phyloP scores from a whole-genome alignment of 1,284 basidiomycete genomes.

The Trichosporon coremiiforme region DNA sequence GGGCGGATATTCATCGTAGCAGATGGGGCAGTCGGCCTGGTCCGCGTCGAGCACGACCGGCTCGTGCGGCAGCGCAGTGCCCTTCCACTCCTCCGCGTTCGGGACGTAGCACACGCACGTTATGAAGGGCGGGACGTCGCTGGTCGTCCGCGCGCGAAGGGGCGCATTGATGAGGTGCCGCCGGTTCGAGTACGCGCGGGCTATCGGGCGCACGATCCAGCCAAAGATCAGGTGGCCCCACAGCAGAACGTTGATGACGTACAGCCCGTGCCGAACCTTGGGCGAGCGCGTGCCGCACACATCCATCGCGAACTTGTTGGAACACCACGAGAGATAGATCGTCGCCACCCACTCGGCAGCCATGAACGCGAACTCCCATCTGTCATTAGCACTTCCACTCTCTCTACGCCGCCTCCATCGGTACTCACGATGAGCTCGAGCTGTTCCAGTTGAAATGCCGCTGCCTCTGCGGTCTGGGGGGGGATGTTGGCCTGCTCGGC shows the following conservation, averaged over 20 bases:
- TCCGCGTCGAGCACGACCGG: background rate
- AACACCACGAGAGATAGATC: constrained; percentile 11
- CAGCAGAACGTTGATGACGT: background rate
- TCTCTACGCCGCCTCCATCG: background rate
- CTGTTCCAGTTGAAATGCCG: background rate
- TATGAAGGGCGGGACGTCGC: background rate
- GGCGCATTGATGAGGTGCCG: background rate
- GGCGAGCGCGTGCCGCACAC: background rate
- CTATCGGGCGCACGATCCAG: background rate
- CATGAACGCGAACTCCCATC: background rate
- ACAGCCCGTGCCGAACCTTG: background rate
- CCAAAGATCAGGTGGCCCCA: background rate
- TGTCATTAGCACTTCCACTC: background rate
- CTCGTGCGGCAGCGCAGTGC: background rate
- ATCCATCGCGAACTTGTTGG: background rate
- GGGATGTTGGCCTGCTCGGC: background rate
- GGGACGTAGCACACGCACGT: background rate
- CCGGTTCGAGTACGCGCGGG: constrained; percentile 11
- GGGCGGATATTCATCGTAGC: background rate
- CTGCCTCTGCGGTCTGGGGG: background rate
- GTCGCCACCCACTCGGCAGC: background rate
- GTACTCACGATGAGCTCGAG: background rate
- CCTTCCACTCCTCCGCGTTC: background rate
- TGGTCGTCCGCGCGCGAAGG: background rate
- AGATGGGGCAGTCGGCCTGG: background rate